phyloP scores from a whole-genome alignment of 1,139 yeast genomes.

The Geotrichum europaeum region DNA sequence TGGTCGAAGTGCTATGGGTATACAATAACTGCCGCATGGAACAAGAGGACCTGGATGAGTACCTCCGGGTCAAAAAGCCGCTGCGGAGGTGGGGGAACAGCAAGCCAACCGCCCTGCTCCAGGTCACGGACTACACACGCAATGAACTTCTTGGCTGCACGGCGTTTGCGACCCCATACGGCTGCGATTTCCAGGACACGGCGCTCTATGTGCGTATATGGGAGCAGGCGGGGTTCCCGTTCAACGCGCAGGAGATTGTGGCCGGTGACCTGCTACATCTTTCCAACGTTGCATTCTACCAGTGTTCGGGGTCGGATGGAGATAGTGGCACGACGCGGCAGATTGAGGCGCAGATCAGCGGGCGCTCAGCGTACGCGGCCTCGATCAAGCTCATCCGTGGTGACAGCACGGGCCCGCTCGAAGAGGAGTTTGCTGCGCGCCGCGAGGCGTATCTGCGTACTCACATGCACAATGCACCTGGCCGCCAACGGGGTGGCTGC shows the following conservation, averaged over 20 bases:
- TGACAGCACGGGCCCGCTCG: background rate
- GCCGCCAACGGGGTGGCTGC: background rate
- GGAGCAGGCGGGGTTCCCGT: slow-evolving; percentile 10
- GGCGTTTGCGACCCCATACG: slow-evolving; percentile 7
- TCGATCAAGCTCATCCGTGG: background rate
- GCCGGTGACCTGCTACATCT: slow-evolving; percentile 10
- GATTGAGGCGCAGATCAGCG: slow-evolving; percentile 12
- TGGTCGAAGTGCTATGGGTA: slow-evolving; percentile 13
- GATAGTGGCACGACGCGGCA: background rate
- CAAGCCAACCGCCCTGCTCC: slow-evolving; percentile 3
- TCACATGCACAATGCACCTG: background rate
- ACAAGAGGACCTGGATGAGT: background rate
- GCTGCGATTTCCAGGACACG: slow-evolving; percentile 9
- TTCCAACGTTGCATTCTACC: slow-evolving; percentile 7
- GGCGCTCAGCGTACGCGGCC: background rate
- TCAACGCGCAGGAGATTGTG: slow-evolving; percentile 2
- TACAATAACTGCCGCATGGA: background rate
- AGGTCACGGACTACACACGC: slow-evolving; percentile 11
- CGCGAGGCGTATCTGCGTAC: slow-evolving; percentile 5
- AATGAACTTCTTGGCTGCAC: slow-evolving; percentile 8
- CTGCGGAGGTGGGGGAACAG: background rate
- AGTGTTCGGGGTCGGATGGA: background rate
- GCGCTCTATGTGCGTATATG: slow-evolving; percentile 10
- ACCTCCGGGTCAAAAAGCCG: background rate
- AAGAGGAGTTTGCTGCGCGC: background rate